These are phyloP conservation scores for Aspergillus steynii DNA, from an alignment of 495 filamentous ascomycete species.

Conservation along the genomic window DNA sequence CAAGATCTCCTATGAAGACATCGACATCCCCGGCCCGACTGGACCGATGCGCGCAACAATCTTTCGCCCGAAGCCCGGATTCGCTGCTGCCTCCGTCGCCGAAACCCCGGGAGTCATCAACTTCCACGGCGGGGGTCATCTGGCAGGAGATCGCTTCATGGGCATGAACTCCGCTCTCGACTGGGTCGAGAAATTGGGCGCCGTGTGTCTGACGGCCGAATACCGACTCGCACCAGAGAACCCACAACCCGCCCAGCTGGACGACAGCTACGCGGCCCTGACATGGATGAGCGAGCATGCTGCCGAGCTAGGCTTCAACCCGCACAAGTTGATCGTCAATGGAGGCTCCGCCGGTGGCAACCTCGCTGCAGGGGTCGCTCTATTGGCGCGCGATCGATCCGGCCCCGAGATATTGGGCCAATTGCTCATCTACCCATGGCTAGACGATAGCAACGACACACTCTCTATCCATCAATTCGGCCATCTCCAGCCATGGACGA, in stretches of 20 bases:
- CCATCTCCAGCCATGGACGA: conserved; percentile 18
- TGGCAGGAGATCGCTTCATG: not conserved
- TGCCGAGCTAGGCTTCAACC: conserved; percentile 46
- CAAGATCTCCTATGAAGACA: conserved; percentile 2
- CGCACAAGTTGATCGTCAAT: conserved; percentile 57
- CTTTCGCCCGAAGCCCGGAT: conserved; percentile 6
- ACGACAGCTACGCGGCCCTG: conserved; percentile 44
- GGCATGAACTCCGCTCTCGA: not conserved
- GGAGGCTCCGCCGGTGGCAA: conserved; percentile 65
- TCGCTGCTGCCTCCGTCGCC: not conserved
- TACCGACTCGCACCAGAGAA: conserved; percentile 38
- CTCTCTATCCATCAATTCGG: conserved; percentile 12
- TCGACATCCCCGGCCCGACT: conserved; percentile 13
- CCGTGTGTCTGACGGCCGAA: conserved; percentile 27
- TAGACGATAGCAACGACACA: conserved; percentile 38
- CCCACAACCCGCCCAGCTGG: conserved; percentile 32
- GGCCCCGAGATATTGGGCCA: conserved; percentile 45
- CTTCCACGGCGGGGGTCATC: conserved; percentile 5
- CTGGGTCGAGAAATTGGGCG: conserved; percentile 4
- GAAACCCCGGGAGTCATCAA: conserved; percentile 8
- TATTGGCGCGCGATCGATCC: conserved; percentile 42
- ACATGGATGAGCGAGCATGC: conserved; percentile 42
- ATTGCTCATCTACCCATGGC: conserved; percentile 51
- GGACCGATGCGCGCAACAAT: conserved; percentile 10
- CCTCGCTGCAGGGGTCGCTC: conserved; percentile 39